Percentiles rank a stretch among this genome's conserved stretches.
phyloP scores from a whole-genome alignment of 805 yeast species.

The Ogataea henricii region DNA sequence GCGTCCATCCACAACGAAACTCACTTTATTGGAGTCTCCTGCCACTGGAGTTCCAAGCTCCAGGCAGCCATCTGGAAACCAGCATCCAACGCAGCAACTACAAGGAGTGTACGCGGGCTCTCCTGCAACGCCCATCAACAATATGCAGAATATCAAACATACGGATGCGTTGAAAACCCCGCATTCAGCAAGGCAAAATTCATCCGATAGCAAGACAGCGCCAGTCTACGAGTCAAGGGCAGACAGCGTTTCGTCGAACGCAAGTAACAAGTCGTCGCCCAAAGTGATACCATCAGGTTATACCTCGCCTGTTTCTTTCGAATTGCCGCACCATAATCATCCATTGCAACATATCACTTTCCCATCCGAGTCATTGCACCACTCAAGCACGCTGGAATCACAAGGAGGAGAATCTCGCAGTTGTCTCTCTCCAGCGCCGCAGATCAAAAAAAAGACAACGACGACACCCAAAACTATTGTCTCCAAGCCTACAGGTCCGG shows the following conservation, averaged over 20 bases:
- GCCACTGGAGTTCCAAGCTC: constrained; percentile 31
- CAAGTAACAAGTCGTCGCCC: constrained; percentile 4
- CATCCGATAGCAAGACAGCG: not conserved
- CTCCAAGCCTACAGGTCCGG: constrained; percentile 59
- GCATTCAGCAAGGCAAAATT: constrained; percentile 1
- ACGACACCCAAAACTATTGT: constrained; percentile 52
- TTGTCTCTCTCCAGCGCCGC: constrained; percentile 9
- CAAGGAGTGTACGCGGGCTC: not conserved
- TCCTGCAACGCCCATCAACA: not conserved
- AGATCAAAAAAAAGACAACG: constrained; percentile 32
- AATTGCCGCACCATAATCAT: constrained; percentile 20
- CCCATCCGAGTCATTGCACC: constrained; percentile 28
- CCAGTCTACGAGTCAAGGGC: not conserved
- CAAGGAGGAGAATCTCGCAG: not conserved
- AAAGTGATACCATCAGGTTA: constrained; percentile 13
- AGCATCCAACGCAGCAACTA: constrained; percentile 10
- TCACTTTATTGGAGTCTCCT: constrained; percentile 26
- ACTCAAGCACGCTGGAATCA: constrained; percentile 16
- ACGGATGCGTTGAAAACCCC: not conserved
- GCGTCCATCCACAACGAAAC: constrained; percentile 46
- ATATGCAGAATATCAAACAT: not conserved
- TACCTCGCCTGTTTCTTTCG: constrained; percentile 24
- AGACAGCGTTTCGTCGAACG: constrained; percentile 1
- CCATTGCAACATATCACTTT: constrained; percentile 23
- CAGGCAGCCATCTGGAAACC: constrained; percentile 29